Evolutionary conservation across 208 protist genomes (phyloP).

Genomic region (Trypanosoma lewisi): DNA sequence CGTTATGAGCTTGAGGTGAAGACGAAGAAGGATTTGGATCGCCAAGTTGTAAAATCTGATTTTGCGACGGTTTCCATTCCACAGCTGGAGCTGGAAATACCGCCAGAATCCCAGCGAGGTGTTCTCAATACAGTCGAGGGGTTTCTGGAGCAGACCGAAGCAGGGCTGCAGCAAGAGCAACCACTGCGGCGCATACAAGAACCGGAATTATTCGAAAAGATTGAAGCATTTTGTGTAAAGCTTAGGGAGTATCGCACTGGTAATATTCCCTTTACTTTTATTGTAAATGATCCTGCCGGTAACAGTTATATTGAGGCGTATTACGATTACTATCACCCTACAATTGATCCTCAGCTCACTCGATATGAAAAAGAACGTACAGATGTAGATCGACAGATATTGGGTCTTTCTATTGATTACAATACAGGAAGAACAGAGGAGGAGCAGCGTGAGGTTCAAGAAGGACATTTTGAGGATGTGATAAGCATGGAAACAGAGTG

Average conservation of each 20-base stretch:
- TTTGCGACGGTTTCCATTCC: constrained; percentile 88
- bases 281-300: constrained; percentile 90
- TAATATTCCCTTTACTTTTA: constrained; percentile 88
- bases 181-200: constrained; percentile 70
- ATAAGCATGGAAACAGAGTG: constrained; percentile 69
- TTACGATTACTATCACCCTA: constrained; percentile 90
- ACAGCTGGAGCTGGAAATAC: constrained; percentile 93
- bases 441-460: constrained; percentile 75
- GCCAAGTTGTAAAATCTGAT: constrained; percentile 94
- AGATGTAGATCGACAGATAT: constrained; percentile 83
- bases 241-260: constrained; percentile 59
- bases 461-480: constrained; percentile 73
- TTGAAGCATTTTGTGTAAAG: constrained; percentile 78
- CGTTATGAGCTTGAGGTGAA: constrained; percentile 84
- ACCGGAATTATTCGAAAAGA: constrained; percentile 78
- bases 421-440: constrained; percentile 77
- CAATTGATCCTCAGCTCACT: constrained; percentile 79
- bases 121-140: constrained; percentile 95
- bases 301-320: constrained; percentile 93
- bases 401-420: constrained; percentile 85
- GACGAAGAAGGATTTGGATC: constrained; percentile 84
- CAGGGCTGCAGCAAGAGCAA: constrained; percentile 75
- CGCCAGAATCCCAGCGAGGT: constrained; percentile 84
- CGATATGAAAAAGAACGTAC: constrained; percentile 85
- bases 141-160: constrained; percentile 80